Base-by-base conservation (phyloP, 1,284 basidiomycete genomes). In the Moesziomyces aphidis region DNA sequence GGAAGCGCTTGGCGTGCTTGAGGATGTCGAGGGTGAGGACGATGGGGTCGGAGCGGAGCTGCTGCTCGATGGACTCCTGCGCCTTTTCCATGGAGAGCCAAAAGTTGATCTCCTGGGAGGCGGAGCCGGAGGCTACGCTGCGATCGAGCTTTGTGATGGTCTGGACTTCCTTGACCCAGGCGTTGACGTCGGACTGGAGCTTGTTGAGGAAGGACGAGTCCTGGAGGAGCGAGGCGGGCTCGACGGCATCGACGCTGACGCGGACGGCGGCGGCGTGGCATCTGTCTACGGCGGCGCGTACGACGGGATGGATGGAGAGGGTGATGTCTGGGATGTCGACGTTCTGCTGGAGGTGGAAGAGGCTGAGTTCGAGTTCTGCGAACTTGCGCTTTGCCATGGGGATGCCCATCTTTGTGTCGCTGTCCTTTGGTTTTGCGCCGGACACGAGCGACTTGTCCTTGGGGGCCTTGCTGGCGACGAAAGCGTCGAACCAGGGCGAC, bases 361-460 rank as follows among this genome's bases (percentile, higher is more conserved):
- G 88, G 6, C 93, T 96, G n/a, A 98, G 87, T 85, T 99, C 96
- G 61, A 99, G 90, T 83, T 99, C 96, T 19, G 96, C 95, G 83
- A 99, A 98, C 86, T 97, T 98, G 88, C 96, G 96, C 89, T 97
- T 98, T 36, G 96, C 95, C 88, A 97, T 94, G 6, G 97, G 96
- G 61, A 99, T 97, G 69, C 94, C 94, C 90, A 95, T 93, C 86
- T 95, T 93, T 52, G 89, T 89, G 79, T 84, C 85, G 50, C 66
- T 78, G 50, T 83, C 83, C 53, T 78, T 78, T 28, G 64, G 62
- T 63, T 83, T 80, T 49, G 64, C 60, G 13, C 55, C 60, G 3
- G 62, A 58, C 0, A 65, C 53, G 17, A 68, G 52, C n/a, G 52
- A 53, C 36, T 77, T 79, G 50, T 77, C 74, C 26, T 76, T 73